Evolutionary conservation across 2,329 filamentous ascomycete species (phyloP).

Genomic region (Aciculosporium take): DNA sequence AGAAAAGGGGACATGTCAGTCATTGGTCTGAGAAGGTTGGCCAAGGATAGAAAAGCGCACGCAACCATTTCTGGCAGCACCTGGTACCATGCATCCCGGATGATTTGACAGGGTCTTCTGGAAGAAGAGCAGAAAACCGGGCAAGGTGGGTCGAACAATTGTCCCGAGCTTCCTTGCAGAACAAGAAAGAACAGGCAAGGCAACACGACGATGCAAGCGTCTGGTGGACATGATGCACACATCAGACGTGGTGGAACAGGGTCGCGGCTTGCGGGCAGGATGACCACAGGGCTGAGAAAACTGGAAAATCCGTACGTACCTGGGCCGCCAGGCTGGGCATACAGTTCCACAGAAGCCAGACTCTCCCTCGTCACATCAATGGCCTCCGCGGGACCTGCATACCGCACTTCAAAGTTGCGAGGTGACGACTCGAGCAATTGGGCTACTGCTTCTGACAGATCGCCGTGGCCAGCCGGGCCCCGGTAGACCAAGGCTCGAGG

Average conservation of each 20-base stretch:
- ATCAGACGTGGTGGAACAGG: not conserved
- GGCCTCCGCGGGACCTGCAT: conserved; percentile 10
- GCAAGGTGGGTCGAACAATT: too few relatives aligned
- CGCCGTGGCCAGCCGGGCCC: conserved; percentile 8
- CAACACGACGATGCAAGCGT: not conserved
- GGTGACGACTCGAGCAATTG: conserved; percentile 11
- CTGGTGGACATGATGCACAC: not conserved
- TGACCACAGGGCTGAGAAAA: not conserved
- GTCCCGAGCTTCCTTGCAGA: not conserved
- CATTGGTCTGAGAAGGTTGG: not conserved
- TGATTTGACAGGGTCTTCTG: not conserved
- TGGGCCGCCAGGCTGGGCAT: conserved; percentile 11
- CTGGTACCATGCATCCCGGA: not conserved
- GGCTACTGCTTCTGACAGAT: conserved; percentile 10
- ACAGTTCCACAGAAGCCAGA: conserved; percentile 8
- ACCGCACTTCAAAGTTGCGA: conserved; percentile 11
- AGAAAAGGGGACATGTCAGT: not conserved
- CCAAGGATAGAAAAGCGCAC: not conserved
- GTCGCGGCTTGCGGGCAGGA: not conserved
- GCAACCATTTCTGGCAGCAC: not conserved
- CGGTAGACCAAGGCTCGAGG: conserved; percentile 12
- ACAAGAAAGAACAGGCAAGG: not conserved
- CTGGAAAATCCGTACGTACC: conserved; percentile 6
- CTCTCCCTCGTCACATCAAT: conserved; percentile 8
- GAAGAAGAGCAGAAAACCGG: not conserved